A percentile compares a stretch with the other conserved stretches of the same genome.
Evolutionary conservation across 140 eudicot species (phyloP).

Genomic region (Cichorium intybus): DNA sequence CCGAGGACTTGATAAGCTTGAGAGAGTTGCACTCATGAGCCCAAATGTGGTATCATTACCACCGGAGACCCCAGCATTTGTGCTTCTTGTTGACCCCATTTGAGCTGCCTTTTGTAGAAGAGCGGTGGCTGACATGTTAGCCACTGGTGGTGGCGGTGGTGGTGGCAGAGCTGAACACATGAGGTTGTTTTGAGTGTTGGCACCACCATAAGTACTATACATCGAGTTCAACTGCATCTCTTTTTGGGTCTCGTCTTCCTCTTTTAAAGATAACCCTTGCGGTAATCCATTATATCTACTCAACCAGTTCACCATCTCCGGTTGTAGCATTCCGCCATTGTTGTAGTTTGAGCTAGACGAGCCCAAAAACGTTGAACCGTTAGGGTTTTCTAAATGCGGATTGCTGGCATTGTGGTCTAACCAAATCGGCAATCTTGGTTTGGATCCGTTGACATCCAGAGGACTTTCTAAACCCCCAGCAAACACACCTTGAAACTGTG

Average conservation of each 20-base stretch:
- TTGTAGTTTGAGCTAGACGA: slow-evolving; percentile 44
- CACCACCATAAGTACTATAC: slow-evolving; percentile 30
- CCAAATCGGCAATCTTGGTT: slow-evolving; percentile 67
- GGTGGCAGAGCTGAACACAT: slow-evolving; percentile 34
- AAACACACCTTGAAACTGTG: slow-evolving; percentile 29
- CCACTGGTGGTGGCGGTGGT: slow-evolving; percentile 21
- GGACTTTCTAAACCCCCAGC: slow-evolving; percentile 33
- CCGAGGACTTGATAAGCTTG: slow-evolving; percentile 25
- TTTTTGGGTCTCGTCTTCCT: slow-evolving; percentile 55
- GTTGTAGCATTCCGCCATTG: slow-evolving; percentile 37
- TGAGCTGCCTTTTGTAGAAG: slow-evolving; percentile 81
- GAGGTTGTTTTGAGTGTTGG: slow-evolving; percentile 30
- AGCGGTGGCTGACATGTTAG: slow-evolving; percentile 85
- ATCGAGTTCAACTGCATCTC: slow-evolving; percentile 45
- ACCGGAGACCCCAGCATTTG: slow-evolving; percentile 19
- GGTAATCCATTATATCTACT: slow-evolving; percentile 37
- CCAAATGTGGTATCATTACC: slow-evolving; percentile 46
- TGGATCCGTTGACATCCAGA: slow-evolving; percentile 45
- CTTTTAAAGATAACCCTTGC: slow-evolving; percentile 45
- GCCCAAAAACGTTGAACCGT: slow-evolving; percentile 33
- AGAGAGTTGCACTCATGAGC: slow-evolving; percentile 50
- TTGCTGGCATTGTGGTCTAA: slow-evolving; percentile 51
- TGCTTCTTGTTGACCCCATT: slow-evolving; percentile 76
- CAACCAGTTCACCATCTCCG: slow-evolving; percentile 47
- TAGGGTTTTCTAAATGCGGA: slow-evolving; percentile 31